Percentiles rank a stretch among this genome's conserved stretches.
Evolutionary conservation across 169 alveolate species (phyloP).

Genomic region (Sarcocystis neurona): DNA sequence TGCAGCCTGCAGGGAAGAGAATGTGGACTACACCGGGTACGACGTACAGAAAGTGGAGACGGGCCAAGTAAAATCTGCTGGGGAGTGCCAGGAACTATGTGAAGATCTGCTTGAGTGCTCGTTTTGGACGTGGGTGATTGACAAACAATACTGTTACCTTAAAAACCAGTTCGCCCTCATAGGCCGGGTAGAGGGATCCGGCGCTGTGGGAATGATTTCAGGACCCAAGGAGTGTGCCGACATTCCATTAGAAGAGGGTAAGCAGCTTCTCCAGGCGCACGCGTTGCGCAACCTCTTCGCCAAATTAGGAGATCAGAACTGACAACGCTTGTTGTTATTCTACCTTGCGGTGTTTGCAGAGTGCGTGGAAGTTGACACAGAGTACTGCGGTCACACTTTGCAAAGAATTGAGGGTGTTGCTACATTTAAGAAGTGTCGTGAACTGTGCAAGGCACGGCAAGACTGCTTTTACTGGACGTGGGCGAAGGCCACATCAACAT

Average conservation of each 20-base stretch:
- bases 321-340: neutral
- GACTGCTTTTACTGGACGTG: neutral
- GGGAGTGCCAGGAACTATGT: conserved; percentile 41
- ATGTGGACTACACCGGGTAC: conserved; percentile 43
- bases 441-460: neutral
- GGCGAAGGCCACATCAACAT: neutral
- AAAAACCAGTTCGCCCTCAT: conserved; percentile 22
- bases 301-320: neutral
- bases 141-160: conserved; percentile 40
- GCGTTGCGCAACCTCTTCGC: neutral
- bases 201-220: conserved; percentile 16
- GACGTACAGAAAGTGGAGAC: conserved; percentile 20
- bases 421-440: neutral
- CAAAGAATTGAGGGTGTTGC: neutral
- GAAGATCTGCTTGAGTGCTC: neutral
- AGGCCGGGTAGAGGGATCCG: neutral
- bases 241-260: neutral
- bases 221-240: conserved; percentile 29
- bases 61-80: conserved; percentile 14
- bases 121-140: conserved; percentile 39
- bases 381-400: neutral
- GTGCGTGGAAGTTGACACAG: neutral
- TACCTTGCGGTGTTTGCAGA: no score
- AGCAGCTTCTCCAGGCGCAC: neutral
- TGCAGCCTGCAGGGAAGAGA: conserved; percentile 14